Evolutionary conservation across 345 rosid species (phyloP).

Genomic region (Heritiera fomes): DNA sequence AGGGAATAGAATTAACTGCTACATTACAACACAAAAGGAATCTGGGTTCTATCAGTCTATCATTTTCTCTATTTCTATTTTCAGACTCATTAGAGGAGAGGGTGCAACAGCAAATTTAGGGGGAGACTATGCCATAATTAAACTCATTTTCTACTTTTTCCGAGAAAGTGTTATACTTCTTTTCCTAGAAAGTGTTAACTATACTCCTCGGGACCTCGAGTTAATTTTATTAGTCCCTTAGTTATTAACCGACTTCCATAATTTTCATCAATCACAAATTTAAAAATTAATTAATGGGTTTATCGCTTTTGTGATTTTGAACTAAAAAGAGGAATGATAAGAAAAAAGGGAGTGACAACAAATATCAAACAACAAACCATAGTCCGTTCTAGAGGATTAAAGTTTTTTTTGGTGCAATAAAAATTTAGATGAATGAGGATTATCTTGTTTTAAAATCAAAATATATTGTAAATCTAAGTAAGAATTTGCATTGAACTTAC

Average conservation of each 20-base stretch:
- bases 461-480: too few species aligned
- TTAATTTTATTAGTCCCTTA: background rate
- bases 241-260: background rate
- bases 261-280: background rate
- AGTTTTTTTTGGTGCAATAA: too few species aligned
- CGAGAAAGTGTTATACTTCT: too few species aligned
- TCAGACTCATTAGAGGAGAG: background rate
- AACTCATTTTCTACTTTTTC: too few species aligned
- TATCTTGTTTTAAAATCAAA: too few species aligned
- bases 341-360: background rate
- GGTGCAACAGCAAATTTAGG: background rate
- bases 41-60: constrained; percentile 11
- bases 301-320: background rate
- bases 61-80: constrained; percentile 1
- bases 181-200: background rate
- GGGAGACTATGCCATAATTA: background rate
- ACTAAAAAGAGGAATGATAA: background rate
- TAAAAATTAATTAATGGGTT: background rate
- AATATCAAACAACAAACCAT: too few species aligned
- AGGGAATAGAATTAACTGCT: constrained; percentile 2
- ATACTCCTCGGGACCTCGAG: background rate
- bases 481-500: too few species aligned
- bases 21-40: constrained; percentile 12
- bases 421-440: too few species aligned
- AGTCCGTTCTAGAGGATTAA: too few species aligned